These are phyloP conservation scores for Lycium barbarum DNA, from an alignment of 257 asterid genomes.

Conservation along the genomic window DNA sequence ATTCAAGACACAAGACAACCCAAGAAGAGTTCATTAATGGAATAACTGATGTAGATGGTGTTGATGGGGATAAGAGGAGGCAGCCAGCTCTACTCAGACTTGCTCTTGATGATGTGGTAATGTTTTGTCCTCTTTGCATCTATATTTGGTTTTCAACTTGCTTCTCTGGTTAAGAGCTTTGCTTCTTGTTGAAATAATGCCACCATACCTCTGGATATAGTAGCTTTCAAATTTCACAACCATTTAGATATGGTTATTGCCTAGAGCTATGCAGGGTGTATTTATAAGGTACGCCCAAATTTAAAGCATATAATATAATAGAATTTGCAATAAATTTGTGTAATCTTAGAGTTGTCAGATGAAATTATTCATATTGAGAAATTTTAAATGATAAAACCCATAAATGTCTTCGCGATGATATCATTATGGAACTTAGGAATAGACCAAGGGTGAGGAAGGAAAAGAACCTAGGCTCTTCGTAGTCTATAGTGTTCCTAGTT, in stretches of 20 bases:
- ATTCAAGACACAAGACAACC: conserved; percentile 65
- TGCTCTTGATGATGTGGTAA: conserved; percentile 95
- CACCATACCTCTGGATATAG: neutral
- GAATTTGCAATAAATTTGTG: neutral
- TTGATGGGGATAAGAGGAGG: conserved; percentile 69
- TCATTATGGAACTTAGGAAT: neutral
- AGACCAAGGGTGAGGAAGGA: neutral
- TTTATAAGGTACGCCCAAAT: neutral
- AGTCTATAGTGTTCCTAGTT: neutral
- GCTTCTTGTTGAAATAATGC: neutral
- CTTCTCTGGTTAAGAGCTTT: neutral
- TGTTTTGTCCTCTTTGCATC: conserved; percentile 26
- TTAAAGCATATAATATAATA: neutral
- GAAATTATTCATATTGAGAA: neutral
- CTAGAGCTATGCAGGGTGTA: neutral
- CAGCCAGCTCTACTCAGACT: conserved; percentile 94
- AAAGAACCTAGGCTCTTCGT: neutral
- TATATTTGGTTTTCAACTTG: neutral
- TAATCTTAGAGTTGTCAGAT: neutral
- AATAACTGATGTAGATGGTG: conserved; percentile 74
- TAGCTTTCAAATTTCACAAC: neutral
- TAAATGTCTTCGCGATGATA: neutral
- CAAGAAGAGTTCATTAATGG: conserved; percentile 82
- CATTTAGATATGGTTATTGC: neutral
- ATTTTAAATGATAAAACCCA: neutral